A percentile compares a stretch with the other conserved stretches of the same genome.
phyloP scores from a whole-genome alignment of 2,329 filamentous ascomycete species.

The Talaromyces pinophilus region DNA sequence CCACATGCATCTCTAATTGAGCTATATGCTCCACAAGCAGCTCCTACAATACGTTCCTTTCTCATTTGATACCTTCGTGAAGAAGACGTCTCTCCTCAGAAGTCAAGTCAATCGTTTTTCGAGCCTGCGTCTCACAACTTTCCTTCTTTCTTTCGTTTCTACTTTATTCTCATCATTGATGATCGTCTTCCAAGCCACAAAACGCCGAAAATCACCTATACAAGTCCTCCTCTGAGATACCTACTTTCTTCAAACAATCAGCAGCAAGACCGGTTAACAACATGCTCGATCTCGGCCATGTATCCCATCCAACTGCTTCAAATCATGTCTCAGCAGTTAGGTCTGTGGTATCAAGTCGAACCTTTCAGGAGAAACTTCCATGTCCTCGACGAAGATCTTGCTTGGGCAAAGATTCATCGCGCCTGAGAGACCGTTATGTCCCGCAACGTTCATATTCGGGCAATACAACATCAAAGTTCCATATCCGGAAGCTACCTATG shows the following conservation, averaged over 20 bases:
- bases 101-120: conserved; percentile 23
- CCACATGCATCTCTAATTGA: conserved; percentile 17
- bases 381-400: background rate
- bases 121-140: conserved; percentile 10
- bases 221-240: background rate
- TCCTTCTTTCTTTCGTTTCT: background rate
- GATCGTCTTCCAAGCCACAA: background rate
- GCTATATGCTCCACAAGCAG: conserved; percentile 23
- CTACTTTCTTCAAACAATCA: background rate
- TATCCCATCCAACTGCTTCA: background rate
- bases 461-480: conserved; percentile 52
- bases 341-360: background rate
- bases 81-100: conserved; percentile 27
- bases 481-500: conserved; percentile 52
- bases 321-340: background rate
- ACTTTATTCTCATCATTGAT: conserved; percentile 5
- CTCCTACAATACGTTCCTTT: conserved; percentile 31
- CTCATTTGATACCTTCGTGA: conserved; percentile 28
- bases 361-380: background rate
- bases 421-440: conserved; percentile 59
- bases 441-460: conserved; percentile 48
- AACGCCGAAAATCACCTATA: background rate
- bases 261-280: background rate
- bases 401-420: background rate
- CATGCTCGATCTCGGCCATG: background rate